phyloP scores from a whole-genome alignment of 192 early-diverging fungal genomes.

The Blastocladiella britannica region DNA sequence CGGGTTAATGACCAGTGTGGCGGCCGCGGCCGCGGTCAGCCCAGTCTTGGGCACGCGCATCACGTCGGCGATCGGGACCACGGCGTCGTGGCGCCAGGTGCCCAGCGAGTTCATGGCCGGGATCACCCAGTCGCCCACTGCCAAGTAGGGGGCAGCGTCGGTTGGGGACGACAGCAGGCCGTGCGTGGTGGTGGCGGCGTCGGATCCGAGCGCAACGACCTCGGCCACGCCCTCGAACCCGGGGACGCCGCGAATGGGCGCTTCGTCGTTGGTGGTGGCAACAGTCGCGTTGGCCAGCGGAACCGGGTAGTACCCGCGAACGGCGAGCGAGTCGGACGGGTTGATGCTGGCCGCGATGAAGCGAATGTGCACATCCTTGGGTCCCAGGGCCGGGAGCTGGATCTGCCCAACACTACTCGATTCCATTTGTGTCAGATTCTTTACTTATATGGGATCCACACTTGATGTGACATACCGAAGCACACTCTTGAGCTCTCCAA shows the following conservation, averaged over 20 bases:
- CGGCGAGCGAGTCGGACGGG: slow-evolving; percentile 79
- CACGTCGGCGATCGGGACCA: slow-evolving; percentile 20
- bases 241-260: slow-evolving; percentile 37
- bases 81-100: slow-evolving; percentile 66
- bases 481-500: not conserved
- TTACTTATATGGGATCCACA: not conserved
- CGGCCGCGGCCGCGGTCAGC: slow-evolving; percentile 36
- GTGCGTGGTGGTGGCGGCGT: slow-evolving; percentile 13
- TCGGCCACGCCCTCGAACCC: slow-evolving; percentile 87
- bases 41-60: slow-evolving; percentile 19
- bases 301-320: slow-evolving; percentile 79
- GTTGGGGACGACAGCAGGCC: slow-evolving; percentile 29
- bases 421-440: not conserved
- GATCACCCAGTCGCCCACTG: slow-evolving; percentile 79
- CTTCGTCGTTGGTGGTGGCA: not conserved
- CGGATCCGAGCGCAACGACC: slow-evolving; percentile 46
- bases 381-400: slow-evolving; percentile 7
- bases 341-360: slow-evolving; percentile 83
- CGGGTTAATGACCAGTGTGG: slow-evolving; percentile 67
- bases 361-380: slow-evolving; percentile 30
- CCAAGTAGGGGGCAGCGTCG: no score
- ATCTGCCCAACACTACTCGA: slow-evolving; percentile 14
- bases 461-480: not conserved
- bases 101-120: slow-evolving; percentile 35
- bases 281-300: not conserved